phyloP scores from a whole-genome alignment of 495 filamentous ascomycete genomes.

The Tetracladium setigerum region DNA sequence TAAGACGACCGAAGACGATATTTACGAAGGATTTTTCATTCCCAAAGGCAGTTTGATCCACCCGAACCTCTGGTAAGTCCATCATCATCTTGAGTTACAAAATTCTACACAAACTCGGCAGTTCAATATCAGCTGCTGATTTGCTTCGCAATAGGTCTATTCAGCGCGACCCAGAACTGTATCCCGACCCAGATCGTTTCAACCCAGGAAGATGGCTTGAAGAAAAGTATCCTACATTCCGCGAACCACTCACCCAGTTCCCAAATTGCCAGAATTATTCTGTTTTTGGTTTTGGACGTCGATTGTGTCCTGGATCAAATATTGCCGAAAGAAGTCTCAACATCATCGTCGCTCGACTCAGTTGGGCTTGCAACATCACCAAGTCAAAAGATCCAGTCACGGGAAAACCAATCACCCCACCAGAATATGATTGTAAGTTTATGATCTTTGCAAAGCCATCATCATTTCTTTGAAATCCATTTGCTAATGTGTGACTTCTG shows the following conservation, averaged over 20 bases:
- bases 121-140: too few species aligned
- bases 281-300: constrained; percentile 17
- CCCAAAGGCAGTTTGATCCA: too few species aligned
- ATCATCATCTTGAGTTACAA: too few species aligned
- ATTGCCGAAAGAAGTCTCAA: constrained; percentile 13
- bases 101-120: too few species aligned
- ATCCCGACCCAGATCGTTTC: constrained; percentile 56
- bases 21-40: constrained; percentile 43
- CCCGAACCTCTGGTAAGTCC: too few species aligned
- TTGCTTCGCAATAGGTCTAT: too few species aligned
- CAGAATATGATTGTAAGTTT: too few species aligned
- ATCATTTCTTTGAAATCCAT: too few species aligned
- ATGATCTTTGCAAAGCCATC: too few species aligned
- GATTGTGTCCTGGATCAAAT: constrained; percentile 12
- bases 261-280: constrained; percentile 26
- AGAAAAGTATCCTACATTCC: constrained; percentile 10
- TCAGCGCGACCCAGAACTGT: constrained; percentile 48
- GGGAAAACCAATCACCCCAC: too few species aligned
- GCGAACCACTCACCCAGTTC: constrained; percentile 39
- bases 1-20: constrained; percentile 34
- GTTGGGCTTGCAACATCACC: constrained; percentile 13
- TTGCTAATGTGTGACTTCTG: too few species aligned
- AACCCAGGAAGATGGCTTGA: constrained; percentile 43
- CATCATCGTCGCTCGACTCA: constrained; percentile 7
- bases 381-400: too few species aligned